Percentiles rank a stretch among this genome's conserved stretches.
Conservation (phyloP, 441 rosid genomes). For the Manihot esculenta region DNA sequence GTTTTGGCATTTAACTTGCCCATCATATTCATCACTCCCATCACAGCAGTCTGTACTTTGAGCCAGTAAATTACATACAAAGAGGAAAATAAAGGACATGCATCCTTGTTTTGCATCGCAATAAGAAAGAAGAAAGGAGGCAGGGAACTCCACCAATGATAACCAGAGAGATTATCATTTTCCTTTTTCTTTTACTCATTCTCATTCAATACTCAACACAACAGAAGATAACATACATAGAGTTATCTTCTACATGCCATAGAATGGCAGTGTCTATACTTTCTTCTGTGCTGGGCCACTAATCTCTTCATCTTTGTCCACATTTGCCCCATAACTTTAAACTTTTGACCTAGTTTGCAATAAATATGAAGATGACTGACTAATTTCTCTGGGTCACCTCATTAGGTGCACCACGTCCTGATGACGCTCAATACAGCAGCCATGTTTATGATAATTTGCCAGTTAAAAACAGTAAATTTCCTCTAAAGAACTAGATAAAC, state of each 20-base stretch:
- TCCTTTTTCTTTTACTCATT: neutral
- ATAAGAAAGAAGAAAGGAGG: neutral
- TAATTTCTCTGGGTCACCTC: neutral
- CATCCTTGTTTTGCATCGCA: neutral
- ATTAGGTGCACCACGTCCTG: neutral
- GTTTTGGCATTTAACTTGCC: slow-evolving; percentile 63
- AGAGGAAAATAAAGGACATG: neutral
- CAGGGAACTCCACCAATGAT: neutral
- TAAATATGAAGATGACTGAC: neutral
- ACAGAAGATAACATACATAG: neutral
- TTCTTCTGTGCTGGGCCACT: neutral
- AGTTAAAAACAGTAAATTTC: slow-evolving; percentile 4
- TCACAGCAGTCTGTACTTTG: slow-evolving; percentile 80
- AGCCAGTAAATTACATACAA: neutral
- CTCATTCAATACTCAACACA: neutral
- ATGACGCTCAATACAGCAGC: neutral
- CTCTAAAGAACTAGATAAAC: neutral
- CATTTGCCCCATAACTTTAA: neutral
- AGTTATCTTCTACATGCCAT: neutral
- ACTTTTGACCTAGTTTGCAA: neutral
- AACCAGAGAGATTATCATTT: neutral
- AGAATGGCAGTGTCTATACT: neutral
- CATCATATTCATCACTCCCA: slow-evolving; percentile 97
- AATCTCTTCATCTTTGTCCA: too few relatives aligned
- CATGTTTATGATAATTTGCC: neutral